These are phyloP conservation scores for Alectoria sarmentosa DNA, from an alignment of 495 filamentous ascomycete genomes.

Conservation along the genomic window DNA sequence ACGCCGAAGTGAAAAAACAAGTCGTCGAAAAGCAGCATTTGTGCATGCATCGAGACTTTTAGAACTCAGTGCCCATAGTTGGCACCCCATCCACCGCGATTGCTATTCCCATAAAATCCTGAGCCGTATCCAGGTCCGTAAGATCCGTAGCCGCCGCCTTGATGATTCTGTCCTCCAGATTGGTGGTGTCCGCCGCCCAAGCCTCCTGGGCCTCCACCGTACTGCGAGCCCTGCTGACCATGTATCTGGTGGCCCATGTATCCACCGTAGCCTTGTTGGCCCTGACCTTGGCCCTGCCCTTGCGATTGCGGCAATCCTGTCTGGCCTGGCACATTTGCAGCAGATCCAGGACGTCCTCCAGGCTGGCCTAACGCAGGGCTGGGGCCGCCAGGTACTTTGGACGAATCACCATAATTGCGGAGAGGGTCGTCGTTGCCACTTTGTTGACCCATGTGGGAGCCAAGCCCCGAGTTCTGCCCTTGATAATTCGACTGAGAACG, in stretches of 20 bases:
- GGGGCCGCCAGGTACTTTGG: conserved; percentile 65
- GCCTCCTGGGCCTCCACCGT: conserved; percentile 60
- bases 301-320: conserved; percentile 68
- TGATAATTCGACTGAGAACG: conserved; percentile 62
- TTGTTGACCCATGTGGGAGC: conserved; percentile 57
- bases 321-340: conserved; percentile 60
- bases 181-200: conserved; percentile 64
- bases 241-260: conserved; percentile 68
- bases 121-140: conserved; percentile 49
- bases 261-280: conserved; percentile 59
- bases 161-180: conserved; percentile 44
- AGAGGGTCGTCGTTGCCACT: conserved; percentile 57
- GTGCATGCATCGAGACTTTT: background rate
- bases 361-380: conserved; percentile 79
- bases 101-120: conserved; percentile 44
- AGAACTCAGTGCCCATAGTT: conserved; percentile 48
- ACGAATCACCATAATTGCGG: conserved; percentile 67
- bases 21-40: background rate
- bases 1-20: background rate
- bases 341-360: conserved; percentile 72
- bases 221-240: conserved; percentile 49
- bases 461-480: conserved; percentile 58
- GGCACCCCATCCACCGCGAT: conserved; percentile 56
- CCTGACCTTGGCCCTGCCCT: conserved; percentile 55
- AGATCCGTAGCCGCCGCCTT: conserved; percentile 44